Evolutionary conservation across 768 basidiomycete genomes (phyloP).

Genomic region (Daedaleopsis sinensis): DNA sequence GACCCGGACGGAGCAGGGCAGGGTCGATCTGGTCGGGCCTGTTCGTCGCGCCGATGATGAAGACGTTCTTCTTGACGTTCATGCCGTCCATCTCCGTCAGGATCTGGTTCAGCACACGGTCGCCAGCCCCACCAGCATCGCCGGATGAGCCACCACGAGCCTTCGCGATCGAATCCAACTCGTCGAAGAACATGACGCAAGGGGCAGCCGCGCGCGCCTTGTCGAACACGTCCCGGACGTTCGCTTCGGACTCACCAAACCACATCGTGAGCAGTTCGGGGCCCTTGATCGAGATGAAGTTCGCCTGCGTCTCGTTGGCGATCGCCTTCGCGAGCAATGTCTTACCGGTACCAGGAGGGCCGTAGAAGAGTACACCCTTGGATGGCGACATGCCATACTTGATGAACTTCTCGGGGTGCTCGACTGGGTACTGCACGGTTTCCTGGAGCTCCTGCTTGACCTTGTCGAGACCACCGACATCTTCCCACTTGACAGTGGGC

Average conservation of each 20-base stretch:
- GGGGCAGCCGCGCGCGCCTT: conserved; percentile 99
- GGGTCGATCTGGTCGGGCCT: conserved; percentile 95
- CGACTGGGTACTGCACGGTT: conserved; percentile 99
- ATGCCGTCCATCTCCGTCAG: conserved; percentile 99
- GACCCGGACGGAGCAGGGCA: conserved; percentile 93
- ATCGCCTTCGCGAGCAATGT: conserved; percentile 98
- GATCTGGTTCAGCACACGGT: conserved; percentile 96
- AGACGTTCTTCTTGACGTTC: conserved; percentile 99
- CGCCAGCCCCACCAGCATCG: conserved; percentile 95
- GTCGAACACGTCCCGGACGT: conserved; percentile 99
- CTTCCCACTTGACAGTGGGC: conserved; percentile 98
- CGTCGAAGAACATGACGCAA: conserved; percentile 99
- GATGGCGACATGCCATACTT: conserved; percentile 99
- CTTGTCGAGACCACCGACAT: conserved; percentile 98
- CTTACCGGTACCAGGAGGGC: conserved; percentile 99
- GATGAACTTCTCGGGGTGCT: conserved; percentile 99
- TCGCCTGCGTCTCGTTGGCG: conserved; percentile 99
- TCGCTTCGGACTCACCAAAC: conserved; percentile 99
- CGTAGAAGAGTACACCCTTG: conserved; percentile 99
- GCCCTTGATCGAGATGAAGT: conserved; percentile 99
- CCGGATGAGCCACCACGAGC: conserved; percentile 85
- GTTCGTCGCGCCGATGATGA: conserved; percentile 97
- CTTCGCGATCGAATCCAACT: conserved; percentile 98
- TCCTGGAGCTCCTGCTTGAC: conserved; percentile 99
- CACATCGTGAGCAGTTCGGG: conserved; percentile 99